Percentiles rank a stretch among this genome's conserved stretches.
phyloP scores from a whole-genome alignment of 352 stramenopile genomes.

The Globisporangium acanthophoron region DNA sequence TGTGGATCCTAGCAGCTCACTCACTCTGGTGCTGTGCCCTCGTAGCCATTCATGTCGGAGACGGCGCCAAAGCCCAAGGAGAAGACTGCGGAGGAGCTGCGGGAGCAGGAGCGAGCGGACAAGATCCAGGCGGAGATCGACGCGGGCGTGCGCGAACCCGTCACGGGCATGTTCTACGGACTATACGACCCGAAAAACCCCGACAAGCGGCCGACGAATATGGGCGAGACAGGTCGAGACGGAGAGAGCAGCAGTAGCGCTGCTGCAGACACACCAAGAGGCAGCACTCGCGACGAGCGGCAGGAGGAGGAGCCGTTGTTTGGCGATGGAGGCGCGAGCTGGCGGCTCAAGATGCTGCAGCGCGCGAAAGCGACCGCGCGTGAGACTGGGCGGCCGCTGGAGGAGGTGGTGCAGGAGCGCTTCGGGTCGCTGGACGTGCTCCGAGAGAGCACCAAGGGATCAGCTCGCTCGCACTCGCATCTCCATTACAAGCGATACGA shows the following conservation, averaged over 20 bases:
- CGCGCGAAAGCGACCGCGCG: slow-evolving; percentile 55
- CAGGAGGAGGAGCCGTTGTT: slow-evolving; percentile 30
- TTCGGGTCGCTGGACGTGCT: slow-evolving; percentile 54
- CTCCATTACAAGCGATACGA: slow-evolving; percentile 60
- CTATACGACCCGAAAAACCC: slow-evolving; percentile 80
- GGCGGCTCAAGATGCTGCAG: slow-evolving; percentile 80
- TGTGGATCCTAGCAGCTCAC: background rate
- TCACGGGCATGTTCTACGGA: slow-evolving; percentile 75
- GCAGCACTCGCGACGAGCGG: slow-evolving; percentile 1
- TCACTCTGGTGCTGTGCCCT: background rate
- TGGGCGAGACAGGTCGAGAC: slow-evolving; percentile 11
- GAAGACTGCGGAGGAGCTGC: slow-evolving; percentile 36
- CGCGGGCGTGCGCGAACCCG: slow-evolving; percentile 61
- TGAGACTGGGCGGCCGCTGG: slow-evolving; percentile 42
- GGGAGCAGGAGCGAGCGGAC: slow-evolving; percentile 40
- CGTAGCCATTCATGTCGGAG: slow-evolving; percentile 40
- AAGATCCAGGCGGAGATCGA: slow-evolving; percentile 75
- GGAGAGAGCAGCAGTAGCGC: slow-evolving; percentile 7
- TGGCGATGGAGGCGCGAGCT: slow-evolving; percentile 76
- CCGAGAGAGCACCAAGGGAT: slow-evolving; percentile 42
- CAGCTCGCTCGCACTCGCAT: slow-evolving; percentile 48
- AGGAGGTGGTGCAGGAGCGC: slow-evolving; percentile 54
- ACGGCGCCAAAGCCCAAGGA: slow-evolving; percentile 16
- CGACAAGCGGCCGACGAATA: slow-evolving; percentile 22
- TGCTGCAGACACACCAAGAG: background rate